phyloP scores from a whole-genome alignment of 306 rosid genomes.

The Potentilla sterilis region DNA sequence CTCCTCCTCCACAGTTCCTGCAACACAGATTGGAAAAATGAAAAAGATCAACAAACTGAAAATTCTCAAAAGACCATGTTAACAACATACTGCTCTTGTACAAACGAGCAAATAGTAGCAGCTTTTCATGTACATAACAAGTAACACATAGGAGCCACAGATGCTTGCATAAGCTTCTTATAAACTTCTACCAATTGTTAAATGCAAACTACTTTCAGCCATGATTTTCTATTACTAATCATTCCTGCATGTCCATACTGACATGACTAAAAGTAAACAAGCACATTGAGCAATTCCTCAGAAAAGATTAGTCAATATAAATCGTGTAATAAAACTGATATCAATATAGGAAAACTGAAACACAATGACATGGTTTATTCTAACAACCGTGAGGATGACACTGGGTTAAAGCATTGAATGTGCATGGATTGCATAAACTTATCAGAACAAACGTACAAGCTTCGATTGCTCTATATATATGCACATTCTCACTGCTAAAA shows the following conservation, averaged over 20 bases:
- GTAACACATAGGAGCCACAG: neutral
- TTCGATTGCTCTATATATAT: neutral
- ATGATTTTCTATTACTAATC: neutral
- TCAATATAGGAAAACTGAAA: neutral
- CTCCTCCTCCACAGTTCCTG: conserved; percentile 48
- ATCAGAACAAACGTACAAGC: neutral
- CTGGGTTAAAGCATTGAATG: too few species aligned
- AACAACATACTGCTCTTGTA: too few species aligned
- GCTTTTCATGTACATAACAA: neutral
- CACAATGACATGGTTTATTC: neutral
- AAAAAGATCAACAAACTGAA: neutral
- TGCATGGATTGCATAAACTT: neutral
- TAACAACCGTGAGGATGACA: neutral
- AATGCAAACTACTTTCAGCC: neutral
- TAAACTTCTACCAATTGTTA: neutral
- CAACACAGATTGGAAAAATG: conserved; percentile 26
- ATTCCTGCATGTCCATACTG: neutral
- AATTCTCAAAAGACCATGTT: neutral
- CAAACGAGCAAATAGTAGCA: neutral
- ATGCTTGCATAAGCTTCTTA: neutral
- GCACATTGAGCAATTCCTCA: neutral
- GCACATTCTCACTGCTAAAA: too few species aligned
- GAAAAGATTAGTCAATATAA: neutral
- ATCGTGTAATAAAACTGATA: neutral
- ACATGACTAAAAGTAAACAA: neutral